Conservation (phyloP, 2,329 filamentous ascomycete genomes). For the Fusarium temperatum region DNA sequence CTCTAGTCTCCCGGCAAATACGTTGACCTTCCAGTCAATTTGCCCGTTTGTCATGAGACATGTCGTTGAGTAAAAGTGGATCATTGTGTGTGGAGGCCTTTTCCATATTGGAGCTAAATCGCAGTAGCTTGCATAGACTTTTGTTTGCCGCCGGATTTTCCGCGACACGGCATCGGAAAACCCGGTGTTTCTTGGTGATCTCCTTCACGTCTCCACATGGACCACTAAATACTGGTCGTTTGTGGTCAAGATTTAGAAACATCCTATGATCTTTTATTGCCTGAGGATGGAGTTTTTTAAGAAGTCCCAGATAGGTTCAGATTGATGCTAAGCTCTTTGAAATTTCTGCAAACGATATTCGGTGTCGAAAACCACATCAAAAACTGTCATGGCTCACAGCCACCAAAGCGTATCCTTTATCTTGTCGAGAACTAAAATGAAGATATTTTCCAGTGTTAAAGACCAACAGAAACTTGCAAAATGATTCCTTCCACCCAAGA, state of each 20-base stretch:
- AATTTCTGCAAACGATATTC: background rate
- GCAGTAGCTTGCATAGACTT: background rate
- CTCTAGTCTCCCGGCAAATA: fast-evolving
- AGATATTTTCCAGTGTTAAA: fast-evolving
- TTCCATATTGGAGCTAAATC: background rate
- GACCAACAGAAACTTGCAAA: fast-evolving
- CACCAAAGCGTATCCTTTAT: fast-evolving
- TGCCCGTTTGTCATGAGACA: background rate
- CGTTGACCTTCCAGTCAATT: too few species aligned
- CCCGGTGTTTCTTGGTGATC: background rate
- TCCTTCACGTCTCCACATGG: background rate
- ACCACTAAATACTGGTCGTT: background rate
- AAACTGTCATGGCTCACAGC: too few species aligned
- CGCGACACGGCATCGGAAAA: background rate
- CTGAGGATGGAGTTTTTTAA: fast-evolving
- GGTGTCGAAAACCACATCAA: background rate
- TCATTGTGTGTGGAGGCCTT: fast-evolving
- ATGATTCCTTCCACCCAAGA: background rate
- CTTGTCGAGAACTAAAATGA: fast-evolving
- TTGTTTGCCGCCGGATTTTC: background rate
- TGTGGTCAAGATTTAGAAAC: background rate
- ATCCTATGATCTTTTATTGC: fast-evolving
- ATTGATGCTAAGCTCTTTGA: too few species aligned
- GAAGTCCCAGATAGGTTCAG: fast-evolving
- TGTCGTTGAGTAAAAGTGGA: background rate